A percentile compares a stretch with the other conserved stretches of the same genome.
phyloP scores from a whole-genome alignment of 2,329 filamentous ascomycete species.

The Lojkania enalia region DNA sequence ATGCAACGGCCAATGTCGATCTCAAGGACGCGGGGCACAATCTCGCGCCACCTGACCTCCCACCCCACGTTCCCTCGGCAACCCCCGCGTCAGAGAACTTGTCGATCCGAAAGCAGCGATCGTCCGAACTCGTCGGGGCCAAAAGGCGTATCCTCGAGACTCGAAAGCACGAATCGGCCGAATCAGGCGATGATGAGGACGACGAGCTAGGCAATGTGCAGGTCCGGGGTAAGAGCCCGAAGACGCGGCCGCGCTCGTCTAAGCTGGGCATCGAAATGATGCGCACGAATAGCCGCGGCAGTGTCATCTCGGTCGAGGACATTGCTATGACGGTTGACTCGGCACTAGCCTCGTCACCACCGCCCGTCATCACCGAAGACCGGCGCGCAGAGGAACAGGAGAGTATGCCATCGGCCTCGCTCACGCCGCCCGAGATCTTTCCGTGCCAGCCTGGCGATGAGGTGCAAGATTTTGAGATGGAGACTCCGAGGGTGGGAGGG shows the following conservation, averaged over 20 bases:
- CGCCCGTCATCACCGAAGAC: constrained; percentile 49
- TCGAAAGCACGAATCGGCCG: constrained; percentile 71
- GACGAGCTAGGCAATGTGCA: constrained; percentile 74
- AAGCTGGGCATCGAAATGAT: constrained; percentile 98
- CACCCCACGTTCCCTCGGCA: constrained; percentile 56
- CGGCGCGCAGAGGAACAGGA: constrained; percentile 38
- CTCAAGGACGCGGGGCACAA: constrained; percentile 31
- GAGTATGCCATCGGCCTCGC: constrained; percentile 36
- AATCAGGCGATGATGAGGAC: constrained; percentile 93
- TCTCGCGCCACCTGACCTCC: constrained; percentile 40
- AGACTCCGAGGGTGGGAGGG: constrained; percentile 46
- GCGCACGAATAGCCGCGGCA: constrained; percentile 92
- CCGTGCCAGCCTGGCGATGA: constrained; percentile 49
- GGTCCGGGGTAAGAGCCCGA: constrained; percentile 56
- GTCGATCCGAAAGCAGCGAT: constrained; percentile 63
- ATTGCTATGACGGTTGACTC: constrained; percentile 37
- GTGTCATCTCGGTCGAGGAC: constrained; percentile 59
- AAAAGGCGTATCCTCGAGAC: constrained; percentile 78
- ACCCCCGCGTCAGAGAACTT: constrained; percentile 59
- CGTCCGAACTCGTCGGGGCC: constrained; percentile 71
- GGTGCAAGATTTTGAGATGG: constrained; percentile 40
- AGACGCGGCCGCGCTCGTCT: constrained; percentile 57
- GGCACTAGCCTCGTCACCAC: constrained; percentile 40
- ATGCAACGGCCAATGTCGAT: constrained; percentile 51
- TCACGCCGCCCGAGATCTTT: constrained; percentile 58